Conservation (phyloP, 768 basidiomycete genomes). For the Holtermanniella nyarrowii region DNA sequence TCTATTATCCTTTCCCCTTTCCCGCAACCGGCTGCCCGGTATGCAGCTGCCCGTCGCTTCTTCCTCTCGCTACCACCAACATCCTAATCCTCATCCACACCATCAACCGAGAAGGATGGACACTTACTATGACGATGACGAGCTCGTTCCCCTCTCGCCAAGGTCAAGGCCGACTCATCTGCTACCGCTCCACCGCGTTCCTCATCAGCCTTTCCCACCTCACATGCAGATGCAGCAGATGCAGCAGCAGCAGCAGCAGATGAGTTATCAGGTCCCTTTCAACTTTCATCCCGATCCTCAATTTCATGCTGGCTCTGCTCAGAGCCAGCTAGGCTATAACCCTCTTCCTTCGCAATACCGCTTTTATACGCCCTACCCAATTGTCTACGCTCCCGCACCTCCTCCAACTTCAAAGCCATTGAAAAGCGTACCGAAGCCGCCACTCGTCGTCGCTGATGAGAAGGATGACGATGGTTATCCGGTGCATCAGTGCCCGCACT, state of each 20-base stretch:
- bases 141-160: neutral
- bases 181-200: neutral
- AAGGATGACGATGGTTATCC: neutral
- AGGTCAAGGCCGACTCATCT: neutral
- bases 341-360: neutral
- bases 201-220: neutral
- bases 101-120: neutral
- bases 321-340: neutral
- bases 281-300: neutral
- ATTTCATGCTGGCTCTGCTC: neutral
- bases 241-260: neutral
- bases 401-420: neutral
- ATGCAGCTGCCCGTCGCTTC: too few relatives aligned
- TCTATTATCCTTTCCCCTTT: too few relatives aligned
- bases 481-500: conserved; percentile 6
- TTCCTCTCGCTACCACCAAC: too few relatives aligned
- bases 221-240: neutral
- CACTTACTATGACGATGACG: neutral
- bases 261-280: neutral
- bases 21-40: too few relatives aligned
- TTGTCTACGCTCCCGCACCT: neutral
- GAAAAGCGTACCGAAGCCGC: too few relatives aligned
- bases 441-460: too few relatives aligned
- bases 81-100: neutral
- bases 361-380: neutral